Percentiles rank a stretch among this genome's conserved stretches.
phyloP scores from a whole-genome alignment of 78 protist genomes.

The Dictyostelium brefeldianum region DNA sequence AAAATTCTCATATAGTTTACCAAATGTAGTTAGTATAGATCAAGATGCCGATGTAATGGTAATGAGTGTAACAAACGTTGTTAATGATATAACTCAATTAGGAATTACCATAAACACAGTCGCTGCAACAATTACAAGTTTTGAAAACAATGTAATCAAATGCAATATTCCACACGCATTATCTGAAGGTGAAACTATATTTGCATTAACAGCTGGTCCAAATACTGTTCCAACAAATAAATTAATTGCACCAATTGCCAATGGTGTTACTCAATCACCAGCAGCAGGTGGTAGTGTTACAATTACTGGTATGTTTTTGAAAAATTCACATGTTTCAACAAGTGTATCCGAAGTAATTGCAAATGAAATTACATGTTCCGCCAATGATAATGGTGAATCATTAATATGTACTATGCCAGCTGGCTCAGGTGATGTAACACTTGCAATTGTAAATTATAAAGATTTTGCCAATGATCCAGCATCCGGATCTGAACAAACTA shows the following conservation, averaged over 20 bases:
- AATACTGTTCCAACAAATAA: neutral
- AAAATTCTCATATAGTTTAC: neutral
- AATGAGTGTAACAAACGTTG: neutral
- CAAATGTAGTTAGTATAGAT: neutral
- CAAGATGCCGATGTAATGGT: neutral
- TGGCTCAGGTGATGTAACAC: neutral
- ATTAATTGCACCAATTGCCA: neutral
- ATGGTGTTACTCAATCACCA: neutral
- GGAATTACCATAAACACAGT: neutral
- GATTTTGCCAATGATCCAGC: neutral
- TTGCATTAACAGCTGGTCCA: neutral
- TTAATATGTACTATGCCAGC: neutral
- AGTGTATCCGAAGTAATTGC: neutral
- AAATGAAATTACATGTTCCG: neutral
- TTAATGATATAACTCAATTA: neutral
- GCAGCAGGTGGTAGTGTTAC: neutral
- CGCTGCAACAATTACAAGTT: no score
- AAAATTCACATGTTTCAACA: neutral
- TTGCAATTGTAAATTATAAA: neutral
- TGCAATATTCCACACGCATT: neutral
- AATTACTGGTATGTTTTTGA: neutral
- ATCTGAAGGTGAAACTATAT: neutral
- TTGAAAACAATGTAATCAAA: neutral
- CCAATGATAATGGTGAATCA: neutral
- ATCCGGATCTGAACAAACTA: no score